Base-by-base conservation (phyloP, 805 yeast genomes). In the Candida stauntonica region DNA sequence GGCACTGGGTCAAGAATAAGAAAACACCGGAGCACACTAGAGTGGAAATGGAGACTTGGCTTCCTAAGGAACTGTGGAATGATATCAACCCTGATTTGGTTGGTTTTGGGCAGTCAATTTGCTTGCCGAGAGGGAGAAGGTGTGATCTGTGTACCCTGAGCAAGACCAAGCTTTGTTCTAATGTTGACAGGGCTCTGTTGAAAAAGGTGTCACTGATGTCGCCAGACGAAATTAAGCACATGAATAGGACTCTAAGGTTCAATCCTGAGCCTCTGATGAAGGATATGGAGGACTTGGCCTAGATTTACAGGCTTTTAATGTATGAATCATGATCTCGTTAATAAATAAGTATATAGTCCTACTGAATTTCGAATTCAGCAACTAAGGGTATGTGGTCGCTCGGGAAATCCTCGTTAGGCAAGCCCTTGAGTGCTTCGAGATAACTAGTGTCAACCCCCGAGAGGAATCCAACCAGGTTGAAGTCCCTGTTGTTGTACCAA, bases 101-200 rank as follows among this genome's bases (percentile, higher is more conserved):
- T 7, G 97, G 98, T 4, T 89, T 88, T 66, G 98, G 98, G 11
- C 98, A 89, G 58, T 79, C 81, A 0, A 72, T 89, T 3, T 89
- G 97, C 56, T 72, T 78, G 8, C 84, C 95, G 0, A 69, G 81
- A 38, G 79, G 79, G 5, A 62, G 69, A 33, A 69, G 82, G 44
- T 87, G 96, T 60, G 89, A 81, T 52, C 47, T 81, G 6, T 87
- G 96, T 50, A 53, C 73, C 4, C 61, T 81, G 51, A 76, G 73
- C 13, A 61, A 55, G 38, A 64, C 65, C 17, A 73, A 70, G 0
- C 50, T 83, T 2, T 86, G 95, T 49, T 68, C 73, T 26, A 73
- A 75, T 26, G 79, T 68, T 13, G 78, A 79, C 50, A 64, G 67
- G 33, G 68, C 68, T 20, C 42, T 75, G 24, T 38, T 72, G 39